Conservation (phyloP, 257 asterid genomes). For the Solanum corneliomulleri region DNA sequence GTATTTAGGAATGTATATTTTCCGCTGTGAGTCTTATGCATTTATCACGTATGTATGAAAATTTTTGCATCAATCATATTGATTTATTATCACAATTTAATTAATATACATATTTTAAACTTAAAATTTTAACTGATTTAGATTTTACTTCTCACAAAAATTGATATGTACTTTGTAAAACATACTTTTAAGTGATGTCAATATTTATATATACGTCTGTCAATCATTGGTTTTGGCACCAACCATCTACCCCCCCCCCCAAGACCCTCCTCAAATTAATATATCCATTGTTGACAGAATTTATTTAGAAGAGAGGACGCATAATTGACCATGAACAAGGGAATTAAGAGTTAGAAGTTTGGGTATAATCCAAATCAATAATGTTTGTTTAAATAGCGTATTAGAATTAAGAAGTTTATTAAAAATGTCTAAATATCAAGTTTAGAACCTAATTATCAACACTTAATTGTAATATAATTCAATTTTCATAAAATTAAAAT, state of each 20-base stretch:
- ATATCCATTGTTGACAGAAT: neutral
- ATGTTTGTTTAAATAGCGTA: fast-evolving
- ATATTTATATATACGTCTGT: neutral
- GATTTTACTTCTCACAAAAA: neutral
- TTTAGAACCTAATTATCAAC: neutral
- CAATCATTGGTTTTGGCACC: neutral
- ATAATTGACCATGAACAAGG: neutral
- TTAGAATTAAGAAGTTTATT: neutral
- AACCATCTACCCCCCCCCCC: neutral
- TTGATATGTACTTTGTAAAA: neutral
- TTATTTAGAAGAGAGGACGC: neutral
- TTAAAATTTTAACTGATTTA: neutral
- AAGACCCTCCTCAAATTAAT: neutral
- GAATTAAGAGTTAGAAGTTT: neutral
- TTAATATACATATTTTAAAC: fast-evolving
- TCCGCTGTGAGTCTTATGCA: neutral
- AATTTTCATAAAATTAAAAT: too few relatives aligned
- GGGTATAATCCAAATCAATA: neutral
- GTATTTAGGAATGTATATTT: neutral
- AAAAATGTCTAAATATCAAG: neutral
- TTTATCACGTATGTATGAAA: neutral
- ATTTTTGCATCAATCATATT: neutral
- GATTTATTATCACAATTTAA: neutral
- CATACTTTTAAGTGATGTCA: neutral
- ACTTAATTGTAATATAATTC: fast-evolving